Conservation (phyloP, 257 asterid species). For the Marsdenia floribunda region DNA sequence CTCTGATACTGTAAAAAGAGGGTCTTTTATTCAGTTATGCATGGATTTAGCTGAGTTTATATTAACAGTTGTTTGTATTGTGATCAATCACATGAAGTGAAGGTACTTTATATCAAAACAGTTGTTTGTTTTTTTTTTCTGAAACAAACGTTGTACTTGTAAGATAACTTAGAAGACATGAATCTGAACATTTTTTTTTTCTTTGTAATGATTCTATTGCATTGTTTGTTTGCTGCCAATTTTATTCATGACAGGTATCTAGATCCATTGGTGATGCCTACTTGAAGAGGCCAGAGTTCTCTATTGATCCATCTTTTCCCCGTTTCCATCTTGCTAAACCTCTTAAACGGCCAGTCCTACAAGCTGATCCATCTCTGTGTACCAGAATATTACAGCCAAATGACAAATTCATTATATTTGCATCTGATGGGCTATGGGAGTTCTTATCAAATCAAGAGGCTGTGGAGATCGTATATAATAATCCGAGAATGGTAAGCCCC, state of each 20-base stretch:
- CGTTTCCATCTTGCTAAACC: conserved; percentile 62
- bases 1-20: too few species aligned
- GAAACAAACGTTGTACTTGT: neutral
- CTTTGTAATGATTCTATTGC: neutral
- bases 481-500: conserved; percentile 56
- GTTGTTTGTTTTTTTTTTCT: too few species aligned
- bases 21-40: too few species aligned
- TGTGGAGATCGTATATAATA: conserved; percentile 61
- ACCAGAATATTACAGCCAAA: conserved; percentile 34
- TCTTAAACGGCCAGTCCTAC: conserved; percentile 50
- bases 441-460: conserved; percentile 65
- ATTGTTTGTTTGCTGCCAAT: neutral
- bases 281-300: conserved; percentile 66
- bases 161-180: neutral
- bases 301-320: conserved; percentile 40
- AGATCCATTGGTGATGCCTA: conserved; percentile 92
- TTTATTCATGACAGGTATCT: conserved; percentile 42
- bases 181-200: neutral
- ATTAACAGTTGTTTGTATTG: too few species aligned
- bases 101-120: too few species aligned
- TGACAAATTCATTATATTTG: conserved; percentile 76
- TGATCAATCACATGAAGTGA: too few species aligned
- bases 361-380: conserved; percentile 62
- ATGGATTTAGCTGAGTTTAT: too few species aligned
- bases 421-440: conserved; percentile 95